phyloP scores from a whole-genome alignment of 805 yeast genomes.

The Candida sanyiensis region DNA sequence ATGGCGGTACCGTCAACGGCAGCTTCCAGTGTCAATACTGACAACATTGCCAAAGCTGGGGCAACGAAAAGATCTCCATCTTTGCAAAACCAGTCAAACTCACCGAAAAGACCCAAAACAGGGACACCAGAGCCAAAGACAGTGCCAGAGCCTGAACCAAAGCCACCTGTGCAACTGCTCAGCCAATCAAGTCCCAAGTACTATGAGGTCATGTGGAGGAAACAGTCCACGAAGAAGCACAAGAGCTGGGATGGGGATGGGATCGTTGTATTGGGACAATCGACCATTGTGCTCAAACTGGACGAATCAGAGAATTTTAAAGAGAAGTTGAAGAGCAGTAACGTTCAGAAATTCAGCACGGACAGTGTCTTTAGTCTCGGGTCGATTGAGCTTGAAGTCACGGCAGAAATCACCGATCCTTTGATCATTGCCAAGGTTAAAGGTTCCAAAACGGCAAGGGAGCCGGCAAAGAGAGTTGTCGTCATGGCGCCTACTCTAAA shows the following conservation, averaged over 20 bases:
- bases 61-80: conserved; percentile 4
- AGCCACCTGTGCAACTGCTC: background rate
- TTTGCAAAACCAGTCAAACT: background rate
- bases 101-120: background rate
- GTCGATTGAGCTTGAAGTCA: conserved; percentile 56
- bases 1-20: conserved; percentile 8
- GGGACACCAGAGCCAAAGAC: background rate
- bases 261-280: conserved; percentile 31
- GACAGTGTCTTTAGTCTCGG: conserved; percentile 48
- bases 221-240: conserved; percentile 67
- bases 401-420: conserved; percentile 34
- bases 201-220: conserved; percentile 40
- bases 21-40: background rate
- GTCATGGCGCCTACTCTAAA: background rate
- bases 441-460: conserved; percentile 6
- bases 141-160: background rate
- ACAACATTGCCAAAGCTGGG: conserved; percentile 1
- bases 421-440: conserved; percentile 20
- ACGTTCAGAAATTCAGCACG: conserved; percentile 21
- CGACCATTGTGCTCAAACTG: conserved; percentile 26
- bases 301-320: conserved; percentile 28
- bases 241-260: conserved; percentile 98
- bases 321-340: conserved; percentile 22
- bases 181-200: conserved; percentile 3
- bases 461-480: background rate